These are phyloP conservation scores for Kalaharituber pfeilii DNA, from an alignment of 2,329 filamentous ascomycete species.

Conservation along the genomic window DNA sequence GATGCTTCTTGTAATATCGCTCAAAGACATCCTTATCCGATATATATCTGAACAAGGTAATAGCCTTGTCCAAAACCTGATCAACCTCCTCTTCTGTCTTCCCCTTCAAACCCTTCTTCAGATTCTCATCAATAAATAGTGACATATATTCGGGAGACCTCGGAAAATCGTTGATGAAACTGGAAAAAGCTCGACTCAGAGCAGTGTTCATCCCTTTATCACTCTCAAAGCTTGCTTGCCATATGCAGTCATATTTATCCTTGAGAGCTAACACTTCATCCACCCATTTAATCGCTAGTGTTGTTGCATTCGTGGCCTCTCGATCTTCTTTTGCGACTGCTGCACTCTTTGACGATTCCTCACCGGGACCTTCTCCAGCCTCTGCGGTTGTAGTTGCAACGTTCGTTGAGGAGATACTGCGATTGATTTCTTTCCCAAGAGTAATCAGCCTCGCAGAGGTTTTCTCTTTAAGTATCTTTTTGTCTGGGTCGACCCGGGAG, in stretches of 20 bases:
- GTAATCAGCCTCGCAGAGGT: constrained; percentile 61
- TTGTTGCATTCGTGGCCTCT: constrained; percentile 42
- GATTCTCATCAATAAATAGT: constrained; percentile 87
- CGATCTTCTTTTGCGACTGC: constrained; percentile 36
- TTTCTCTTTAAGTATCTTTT: constrained; percentile 49
- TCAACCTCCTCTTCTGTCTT: constrained; percentile 85
- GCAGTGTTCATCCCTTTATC: constrained; percentile 67
- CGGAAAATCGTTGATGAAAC: constrained; percentile 82
- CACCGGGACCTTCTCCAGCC: constrained; percentile 2
- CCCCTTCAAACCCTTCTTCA: constrained; percentile 83
- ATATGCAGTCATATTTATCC: constrained; percentile 73
- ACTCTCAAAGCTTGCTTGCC: constrained; percentile 50
- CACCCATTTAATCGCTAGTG: constrained; percentile 84
- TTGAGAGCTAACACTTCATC: constrained; percentile 76
- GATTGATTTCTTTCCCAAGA: constrained; percentile 55
- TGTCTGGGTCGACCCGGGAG: constrained; percentile 56
- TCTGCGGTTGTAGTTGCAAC: not conserved
- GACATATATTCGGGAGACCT: constrained; percentile 85
- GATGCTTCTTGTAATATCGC: constrained; percentile 93
- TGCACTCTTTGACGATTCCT: constrained; percentile 21
- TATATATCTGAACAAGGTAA: constrained; percentile 71
- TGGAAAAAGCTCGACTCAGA: constrained; percentile 69
- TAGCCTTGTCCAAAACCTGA: constrained; percentile 68
- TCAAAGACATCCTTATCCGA: constrained; percentile 90
- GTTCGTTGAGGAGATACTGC: constrained; percentile 41